phyloP scores from a whole-genome alignment of 208 protist species.

The Acanthamoeba castellanii region DNA sequence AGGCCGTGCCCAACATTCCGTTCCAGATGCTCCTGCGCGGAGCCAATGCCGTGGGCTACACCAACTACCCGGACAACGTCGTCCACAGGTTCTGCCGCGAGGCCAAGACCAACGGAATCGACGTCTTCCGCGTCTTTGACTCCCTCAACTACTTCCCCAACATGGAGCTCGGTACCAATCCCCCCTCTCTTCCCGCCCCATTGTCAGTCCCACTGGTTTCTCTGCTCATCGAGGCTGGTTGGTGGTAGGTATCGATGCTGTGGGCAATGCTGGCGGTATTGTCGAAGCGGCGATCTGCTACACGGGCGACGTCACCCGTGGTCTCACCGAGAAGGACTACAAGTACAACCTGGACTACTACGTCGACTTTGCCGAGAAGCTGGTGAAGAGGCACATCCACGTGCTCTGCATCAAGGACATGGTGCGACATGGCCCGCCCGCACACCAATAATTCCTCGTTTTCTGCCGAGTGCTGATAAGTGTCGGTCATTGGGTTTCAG shows the following conservation, averaged over 20 bases:
- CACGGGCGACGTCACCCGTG: constrained; percentile 89
- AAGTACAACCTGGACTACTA: constrained; percentile 91
- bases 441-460: not conserved
- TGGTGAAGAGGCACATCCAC: constrained; percentile 87
- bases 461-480: not conserved
- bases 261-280: constrained; percentile 88
- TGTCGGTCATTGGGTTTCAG: not conserved
- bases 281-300: constrained; percentile 92
- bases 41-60: constrained; percentile 95
- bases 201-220: not conserved
- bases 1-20: constrained; percentile 92
- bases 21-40: constrained; percentile 95
- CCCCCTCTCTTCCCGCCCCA: not conserved
- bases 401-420: constrained; percentile 93
- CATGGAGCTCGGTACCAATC: constrained; percentile 86
- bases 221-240: not conserved
- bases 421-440: not conserved
- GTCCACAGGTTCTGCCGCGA: constrained; percentile 91
- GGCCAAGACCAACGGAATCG: constrained; percentile 91
- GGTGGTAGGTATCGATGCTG: constrained; percentile 90
- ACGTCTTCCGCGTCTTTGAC: constrained; percentile 96
- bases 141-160: constrained; percentile 93
- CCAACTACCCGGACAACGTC: constrained; percentile 93
- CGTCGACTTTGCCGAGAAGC: constrained; percentile 79
- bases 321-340: constrained; percentile 86